Conservation (phyloP, 1,139 yeast genomes). For the Saccharomyces pastorianus region DNA sequence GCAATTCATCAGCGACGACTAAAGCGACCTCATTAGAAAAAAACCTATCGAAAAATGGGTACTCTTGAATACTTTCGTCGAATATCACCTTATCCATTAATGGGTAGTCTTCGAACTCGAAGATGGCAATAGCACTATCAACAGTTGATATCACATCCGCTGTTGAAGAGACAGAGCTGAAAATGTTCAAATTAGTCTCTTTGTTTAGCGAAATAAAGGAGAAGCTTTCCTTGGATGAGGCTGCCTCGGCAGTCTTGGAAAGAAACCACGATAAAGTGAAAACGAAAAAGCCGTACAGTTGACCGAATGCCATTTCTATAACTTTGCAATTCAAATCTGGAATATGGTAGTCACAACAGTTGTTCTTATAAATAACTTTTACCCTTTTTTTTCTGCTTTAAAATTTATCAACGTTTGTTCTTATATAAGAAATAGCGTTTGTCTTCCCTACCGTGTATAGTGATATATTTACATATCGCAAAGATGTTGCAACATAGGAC, state of each 20-base stretch:
- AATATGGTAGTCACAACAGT: neutral
- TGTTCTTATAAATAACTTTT: neutral
- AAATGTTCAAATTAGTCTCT: neutral
- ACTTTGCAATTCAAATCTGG: neutral
- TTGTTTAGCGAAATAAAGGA: neutral
- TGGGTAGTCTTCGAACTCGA: conserved; percentile 19
- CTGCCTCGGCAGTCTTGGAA: neutral
- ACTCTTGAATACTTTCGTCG: conserved; percentile 1
- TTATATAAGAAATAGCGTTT: neutral
- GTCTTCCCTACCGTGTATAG: neutral
- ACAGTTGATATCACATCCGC: conserved; percentile 1
- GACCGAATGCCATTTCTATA: neutral
- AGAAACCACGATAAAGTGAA: neutral
- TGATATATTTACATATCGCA: neutral
- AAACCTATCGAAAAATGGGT: conserved; percentile 17
- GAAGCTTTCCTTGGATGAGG: neutral
- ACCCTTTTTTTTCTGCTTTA: neutral
- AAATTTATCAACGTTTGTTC: neutral
- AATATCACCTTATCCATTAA: conserved; percentile 9
- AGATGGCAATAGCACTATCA: conserved; percentile 11
- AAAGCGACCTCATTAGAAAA: conserved; percentile 13
- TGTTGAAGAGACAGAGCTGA: neutral
- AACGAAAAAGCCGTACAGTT: neutral
- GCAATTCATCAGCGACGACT: conserved; percentile 10
- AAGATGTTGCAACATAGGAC: neutral